Base-by-base conservation (phyloP, 768 basidiomycete species). In the Sporobolomyces roseus region DNA sequence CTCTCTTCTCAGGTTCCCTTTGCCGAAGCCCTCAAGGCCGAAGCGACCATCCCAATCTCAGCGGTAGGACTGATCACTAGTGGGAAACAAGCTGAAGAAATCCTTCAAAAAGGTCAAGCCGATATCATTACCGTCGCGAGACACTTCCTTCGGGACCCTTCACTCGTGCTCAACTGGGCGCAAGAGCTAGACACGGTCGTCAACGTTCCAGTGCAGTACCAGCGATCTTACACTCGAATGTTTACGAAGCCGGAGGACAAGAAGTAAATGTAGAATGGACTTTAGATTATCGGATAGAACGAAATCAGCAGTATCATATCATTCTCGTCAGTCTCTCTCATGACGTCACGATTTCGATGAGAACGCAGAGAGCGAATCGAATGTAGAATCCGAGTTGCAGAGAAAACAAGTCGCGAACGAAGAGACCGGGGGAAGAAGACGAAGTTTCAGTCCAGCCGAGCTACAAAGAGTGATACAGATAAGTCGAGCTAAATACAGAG, bases 1-100 rank as follows among this genome's bases (percentile, higher is more conserved):
- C n/a, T n/a, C n/a, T n/a, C n/a, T 29, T 51, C 27, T 21, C 17
- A 88, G 84, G 85, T 88, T 1, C 86, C 83, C 4, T 89, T 88
- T 74, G 85, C 89, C 2, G 85, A 84, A 62, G 83, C 82, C 27
- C 75, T 87, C 29, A 66, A 80, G 23, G 68, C 75, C 29, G 75
- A 75, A 49, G 70, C 56, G 19, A 33, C 51, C 14, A 78, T 62
- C 36, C 63, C 60, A 1, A 50, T 71, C 29, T 68, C 71, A 3
- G 77, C 87, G 5, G 90, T 91, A 25, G 90, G 90, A 0, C 77
- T 88, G 58, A 88, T 93, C 75, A 87, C 85, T 0, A 81, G 85
- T 14, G 83, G 87, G 3, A 66, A 80, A n/a, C 79, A 85, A 35
- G 86, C 86, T 1, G 85, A 91, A 75, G 80, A 83, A 10, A 85